These are phyloP conservation scores for Ettlia oleoabundans DNA, from an alignment of 139 green algal species.

Conservation along the genomic window DNA sequence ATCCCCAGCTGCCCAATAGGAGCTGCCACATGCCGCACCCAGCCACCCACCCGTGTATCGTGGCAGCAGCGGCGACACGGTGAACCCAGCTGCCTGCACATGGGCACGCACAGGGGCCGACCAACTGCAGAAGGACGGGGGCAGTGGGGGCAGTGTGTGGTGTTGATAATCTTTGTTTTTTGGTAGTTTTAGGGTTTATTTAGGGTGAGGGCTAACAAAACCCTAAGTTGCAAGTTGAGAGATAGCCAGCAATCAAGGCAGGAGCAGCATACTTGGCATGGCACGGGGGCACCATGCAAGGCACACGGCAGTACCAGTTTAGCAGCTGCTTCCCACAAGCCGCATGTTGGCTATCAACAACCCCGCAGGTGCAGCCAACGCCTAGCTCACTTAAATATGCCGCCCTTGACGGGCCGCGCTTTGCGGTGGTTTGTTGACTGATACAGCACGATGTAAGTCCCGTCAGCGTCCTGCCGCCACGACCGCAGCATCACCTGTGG, in stretches of 20 bases:
- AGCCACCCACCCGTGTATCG: constrained; percentile 34
- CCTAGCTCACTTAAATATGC: constrained; percentile 3
- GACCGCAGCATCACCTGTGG: constrained; percentile 51
- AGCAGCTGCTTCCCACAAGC: background rate
- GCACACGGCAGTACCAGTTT: background rate
- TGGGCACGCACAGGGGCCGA: constrained; percentile 42
- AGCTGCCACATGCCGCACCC: background rate
- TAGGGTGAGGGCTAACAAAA: no score
- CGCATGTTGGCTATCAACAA: background rate
- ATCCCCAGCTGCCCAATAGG: no score
- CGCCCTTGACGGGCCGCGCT: background rate
- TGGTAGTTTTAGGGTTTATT: no score
- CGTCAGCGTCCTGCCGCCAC: constrained; percentile 61
- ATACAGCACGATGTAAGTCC: constrained; percentile 63
- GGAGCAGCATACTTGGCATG: background rate
- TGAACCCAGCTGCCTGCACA: constrained; percentile 58
- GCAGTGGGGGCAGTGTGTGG: background rate
- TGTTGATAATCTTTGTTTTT: no score
- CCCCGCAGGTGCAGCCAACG: background rate
- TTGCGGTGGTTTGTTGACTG: constrained; percentile 44
- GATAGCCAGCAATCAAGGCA: no score
- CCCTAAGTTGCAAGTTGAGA: no score
- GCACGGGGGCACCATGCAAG: no score
- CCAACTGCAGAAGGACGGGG: constrained; percentile 24
- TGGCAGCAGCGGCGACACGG: constrained; percentile 57